These are phyloP conservation scores for Penicillium palitans DNA, from an alignment of 2,329 filamentous ascomycete genomes.

Conservation along the genomic window DNA sequence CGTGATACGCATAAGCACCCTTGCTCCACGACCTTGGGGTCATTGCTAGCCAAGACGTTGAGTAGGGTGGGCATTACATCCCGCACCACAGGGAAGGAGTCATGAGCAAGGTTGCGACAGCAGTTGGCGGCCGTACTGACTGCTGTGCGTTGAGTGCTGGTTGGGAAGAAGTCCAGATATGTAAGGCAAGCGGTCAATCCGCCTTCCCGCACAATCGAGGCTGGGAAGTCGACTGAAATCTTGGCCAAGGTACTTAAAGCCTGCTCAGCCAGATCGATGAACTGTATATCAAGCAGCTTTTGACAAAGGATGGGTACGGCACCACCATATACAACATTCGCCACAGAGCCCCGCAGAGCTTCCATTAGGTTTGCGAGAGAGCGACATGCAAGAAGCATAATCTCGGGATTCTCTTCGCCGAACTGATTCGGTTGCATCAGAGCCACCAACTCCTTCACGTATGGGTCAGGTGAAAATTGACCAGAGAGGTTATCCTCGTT, in stretches of 20 bases:
- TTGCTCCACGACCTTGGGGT: conserved; percentile 96
- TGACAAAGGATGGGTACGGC: conserved; percentile 93
- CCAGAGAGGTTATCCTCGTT: conserved; percentile 96
- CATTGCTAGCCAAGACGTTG: conserved; percentile 85
- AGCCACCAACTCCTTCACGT: conserved; percentile 88
- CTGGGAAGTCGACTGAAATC: conserved; percentile 93
- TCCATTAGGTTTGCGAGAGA: conserved; percentile 98
- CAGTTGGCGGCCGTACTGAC: conserved; percentile 98
- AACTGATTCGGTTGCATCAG: conserved; percentile 91
- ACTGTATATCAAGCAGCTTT: conserved; percentile 92
- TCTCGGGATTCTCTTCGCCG: conserved; percentile 87
- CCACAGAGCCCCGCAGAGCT: conserved; percentile 84
- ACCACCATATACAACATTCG: conserved; percentile 95
- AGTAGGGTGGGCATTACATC: conserved; percentile 97
- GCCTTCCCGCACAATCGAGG: conserved; percentile 91
- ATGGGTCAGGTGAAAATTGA: conserved; percentile 90
- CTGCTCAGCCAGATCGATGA: conserved; percentile 96
- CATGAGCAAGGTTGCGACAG: conserved; percentile 92
- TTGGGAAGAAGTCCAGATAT: conserved; percentile 96
- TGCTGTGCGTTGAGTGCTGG: conserved; percentile 91
- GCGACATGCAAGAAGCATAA: conserved; percentile 94
- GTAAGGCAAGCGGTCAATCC: conserved; percentile 93
- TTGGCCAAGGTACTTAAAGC: conserved; percentile 95
- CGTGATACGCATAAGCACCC: conserved; percentile 92
- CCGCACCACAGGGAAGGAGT: conserved; percentile 85